Percentiles rank a stretch among this genome's conserved stretches.
phyloP scores from a whole-genome alignment of 1,284 basidiomycete species.

The Ganoderma multipileum region DNA sequence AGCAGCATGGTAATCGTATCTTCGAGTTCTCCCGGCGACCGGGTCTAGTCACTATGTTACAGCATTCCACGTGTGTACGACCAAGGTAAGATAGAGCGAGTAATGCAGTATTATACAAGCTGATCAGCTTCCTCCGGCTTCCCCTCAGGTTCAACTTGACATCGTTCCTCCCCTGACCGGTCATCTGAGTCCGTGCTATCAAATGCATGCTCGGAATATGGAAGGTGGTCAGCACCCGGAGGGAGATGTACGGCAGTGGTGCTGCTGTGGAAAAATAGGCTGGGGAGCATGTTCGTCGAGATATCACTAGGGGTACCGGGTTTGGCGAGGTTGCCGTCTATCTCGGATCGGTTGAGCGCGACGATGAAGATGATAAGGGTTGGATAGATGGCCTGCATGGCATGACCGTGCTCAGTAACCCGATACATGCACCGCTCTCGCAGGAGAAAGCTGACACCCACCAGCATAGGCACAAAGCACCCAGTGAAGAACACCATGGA shows the following conservation, averaged over 20 bases:
- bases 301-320: neutral
- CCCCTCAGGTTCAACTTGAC: neutral
- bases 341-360: neutral
- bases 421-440: neutral
- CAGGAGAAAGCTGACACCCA: neutral
- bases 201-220: neutral
- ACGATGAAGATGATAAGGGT: neutral
- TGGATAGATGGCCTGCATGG: neutral
- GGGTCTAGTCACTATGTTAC: neutral
- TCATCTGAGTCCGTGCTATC: neutral
- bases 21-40: neutral
- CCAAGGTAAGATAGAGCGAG: neutral
- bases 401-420: neutral
- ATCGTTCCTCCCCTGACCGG: neutral
- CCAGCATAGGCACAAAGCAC: neutral
- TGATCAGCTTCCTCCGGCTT: neutral
- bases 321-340: neutral
- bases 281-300: neutral
- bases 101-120: neutral
- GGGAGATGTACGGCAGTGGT: neutral
- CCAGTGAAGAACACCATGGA: neutral
- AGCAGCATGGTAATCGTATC: neutral
- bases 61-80: neutral
- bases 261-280: neutral
- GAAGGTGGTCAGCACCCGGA: neutral